Evolutionary conservation across 2,329 filamentous ascomycete species (phyloP).

Genomic region (Aspergillus aculeatus): DNA sequence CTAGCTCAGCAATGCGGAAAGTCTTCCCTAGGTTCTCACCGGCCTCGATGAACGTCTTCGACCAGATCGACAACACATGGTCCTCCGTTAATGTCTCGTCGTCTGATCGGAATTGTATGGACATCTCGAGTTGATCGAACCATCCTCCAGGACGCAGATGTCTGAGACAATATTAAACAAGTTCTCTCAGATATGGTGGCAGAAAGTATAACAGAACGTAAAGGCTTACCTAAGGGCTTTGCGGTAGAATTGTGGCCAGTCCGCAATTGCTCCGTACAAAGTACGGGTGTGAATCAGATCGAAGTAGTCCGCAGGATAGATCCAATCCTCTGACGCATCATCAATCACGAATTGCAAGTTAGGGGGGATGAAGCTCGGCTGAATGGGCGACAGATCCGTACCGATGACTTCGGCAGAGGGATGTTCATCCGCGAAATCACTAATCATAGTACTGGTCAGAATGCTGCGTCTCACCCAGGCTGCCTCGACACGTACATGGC

Average conservation of each 20-base stretch:
- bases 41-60: slow-evolving; percentile 28
- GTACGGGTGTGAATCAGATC: slow-evolving; percentile 53
- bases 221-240: slow-evolving; percentile 18
- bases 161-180: slow-evolving; percentile 11
- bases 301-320: slow-evolving; percentile 46
- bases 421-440: slow-evolving; percentile 38
- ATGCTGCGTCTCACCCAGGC: not conserved
- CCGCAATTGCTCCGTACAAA: slow-evolving; percentile 23
- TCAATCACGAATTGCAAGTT: slow-evolving; percentile 71
- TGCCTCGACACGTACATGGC: slow-evolving; percentile 16
- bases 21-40: slow-evolving; percentile 32
- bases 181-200: not conserved
- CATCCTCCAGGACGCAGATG: slow-evolving; percentile 26
- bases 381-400: slow-evolving; percentile 64
- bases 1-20: slow-evolving; percentile 23
- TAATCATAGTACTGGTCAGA: slow-evolving; percentile 6
- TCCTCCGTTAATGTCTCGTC: slow-evolving; percentile 23
- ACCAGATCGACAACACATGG: slow-evolving; percentile 28
- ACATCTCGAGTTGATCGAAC: slow-evolving; percentile 29
- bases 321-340: slow-evolving; percentile 59
- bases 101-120: slow-evolving; percentile 26
- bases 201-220: too few relatives aligned
- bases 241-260: slow-evolving; percentile 25
- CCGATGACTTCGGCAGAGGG: slow-evolving; percentile 58
- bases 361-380: slow-evolving; percentile 60